Conservation (phyloP, 2,329 filamentous ascomycete genomes). For the Cladobotryum mycophilum region DNA sequence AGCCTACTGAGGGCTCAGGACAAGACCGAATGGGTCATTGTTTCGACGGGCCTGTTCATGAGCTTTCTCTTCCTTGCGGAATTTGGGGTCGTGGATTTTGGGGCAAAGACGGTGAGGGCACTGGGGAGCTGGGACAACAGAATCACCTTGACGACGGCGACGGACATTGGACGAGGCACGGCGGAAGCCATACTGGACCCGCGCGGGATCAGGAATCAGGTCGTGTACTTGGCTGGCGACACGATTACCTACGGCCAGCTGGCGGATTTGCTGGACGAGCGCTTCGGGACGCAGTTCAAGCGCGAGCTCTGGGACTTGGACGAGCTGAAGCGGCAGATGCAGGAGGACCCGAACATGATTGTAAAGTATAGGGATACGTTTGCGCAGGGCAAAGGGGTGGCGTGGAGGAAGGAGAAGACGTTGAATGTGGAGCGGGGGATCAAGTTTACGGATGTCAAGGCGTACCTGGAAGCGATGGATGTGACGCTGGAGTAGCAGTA, state of each 20-base stretch:
- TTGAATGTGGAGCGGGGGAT: slow-evolving; percentile 47
- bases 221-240: slow-evolving; percentile 56
- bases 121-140: slow-evolving; percentile 56
- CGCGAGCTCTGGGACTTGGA: slow-evolving; percentile 45
- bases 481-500: slow-evolving; percentile 7
- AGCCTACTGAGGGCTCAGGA: slow-evolving; percentile 35
- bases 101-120: slow-evolving; percentile 38
- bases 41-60: slow-evolving; percentile 66
- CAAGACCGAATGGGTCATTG: slow-evolving; percentile 52
- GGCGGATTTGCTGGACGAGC: slow-evolving; percentile 45
- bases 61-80: slow-evolving; percentile 59
- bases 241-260: slow-evolving; percentile 52
- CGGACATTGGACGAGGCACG: slow-evolving; percentile 57
- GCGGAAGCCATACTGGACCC: slow-evolving; percentile 48
- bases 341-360: slow-evolving; percentile 39
- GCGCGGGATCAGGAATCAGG: slow-evolving; percentile 26
- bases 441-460: slow-evolving; percentile 34
- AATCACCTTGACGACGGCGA: slow-evolving; percentile 56
- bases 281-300: slow-evolving; percentile 33
- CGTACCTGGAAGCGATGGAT: slow-evolving; percentile 27
- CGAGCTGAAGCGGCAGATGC: slow-evolving; percentile 39
- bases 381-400: slow-evolving; percentile 50
- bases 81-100: slow-evolving; percentile 57
- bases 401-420: slow-evolving; percentile 49
- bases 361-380: slow-evolving; percentile 58